Evolutionary conservation across 2,329 filamentous ascomycete genomes (phyloP).

Genomic region (Neofusicoccum sp.): DNA sequence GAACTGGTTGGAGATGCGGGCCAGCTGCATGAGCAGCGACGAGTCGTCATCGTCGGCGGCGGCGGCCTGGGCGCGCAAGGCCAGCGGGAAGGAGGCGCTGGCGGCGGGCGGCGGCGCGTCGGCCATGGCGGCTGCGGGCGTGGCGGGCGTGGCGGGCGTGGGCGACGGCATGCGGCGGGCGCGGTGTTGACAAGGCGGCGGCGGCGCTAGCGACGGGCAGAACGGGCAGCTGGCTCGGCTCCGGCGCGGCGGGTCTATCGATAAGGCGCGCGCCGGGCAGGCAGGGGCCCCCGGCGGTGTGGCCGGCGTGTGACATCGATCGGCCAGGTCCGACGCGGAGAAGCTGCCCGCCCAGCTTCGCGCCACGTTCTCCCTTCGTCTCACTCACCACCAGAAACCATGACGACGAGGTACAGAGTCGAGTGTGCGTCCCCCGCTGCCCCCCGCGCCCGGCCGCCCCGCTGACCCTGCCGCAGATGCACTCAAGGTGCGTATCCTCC

Average conservation of each 20-base stretch:
- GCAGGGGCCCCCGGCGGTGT: background rate
- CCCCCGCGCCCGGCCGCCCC: background rate
- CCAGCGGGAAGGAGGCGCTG: conserved; percentile 44
- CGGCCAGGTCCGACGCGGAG: conserved; percentile 13
- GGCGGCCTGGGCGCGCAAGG: conserved; percentile 62
- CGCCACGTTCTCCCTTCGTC: background rate
- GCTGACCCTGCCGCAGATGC: conserved; percentile 50
- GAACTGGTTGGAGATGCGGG: conserved; percentile 73
- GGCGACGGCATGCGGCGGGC: background rate
- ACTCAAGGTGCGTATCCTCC: conserved; percentile 53
- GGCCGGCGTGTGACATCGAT: conserved; percentile 7
- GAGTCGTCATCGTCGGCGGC: conserved; percentile 51
- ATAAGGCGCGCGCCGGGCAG: background rate
- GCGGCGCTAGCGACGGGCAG: background rate
- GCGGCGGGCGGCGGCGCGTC: conserved; percentile 25
- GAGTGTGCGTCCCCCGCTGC: conserved; percentile 34
- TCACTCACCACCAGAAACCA: conserved; percentile 23
- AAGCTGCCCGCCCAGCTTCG: conserved; percentile 1
- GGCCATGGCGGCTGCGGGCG: background rate
- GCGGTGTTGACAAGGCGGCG: conserved; percentile 2
- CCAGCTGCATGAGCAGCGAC: conserved; percentile 70
- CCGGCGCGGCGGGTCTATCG: background rate
- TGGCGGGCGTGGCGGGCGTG: background rate
- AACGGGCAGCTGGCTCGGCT: background rate
- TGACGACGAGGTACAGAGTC: conserved; percentile 44